Evolutionary conservation across 176 grass and related monocot species (phyloP), one percentile per base, ranked within the genome.

Genomic region (Oryza glumipatula): DNA sequence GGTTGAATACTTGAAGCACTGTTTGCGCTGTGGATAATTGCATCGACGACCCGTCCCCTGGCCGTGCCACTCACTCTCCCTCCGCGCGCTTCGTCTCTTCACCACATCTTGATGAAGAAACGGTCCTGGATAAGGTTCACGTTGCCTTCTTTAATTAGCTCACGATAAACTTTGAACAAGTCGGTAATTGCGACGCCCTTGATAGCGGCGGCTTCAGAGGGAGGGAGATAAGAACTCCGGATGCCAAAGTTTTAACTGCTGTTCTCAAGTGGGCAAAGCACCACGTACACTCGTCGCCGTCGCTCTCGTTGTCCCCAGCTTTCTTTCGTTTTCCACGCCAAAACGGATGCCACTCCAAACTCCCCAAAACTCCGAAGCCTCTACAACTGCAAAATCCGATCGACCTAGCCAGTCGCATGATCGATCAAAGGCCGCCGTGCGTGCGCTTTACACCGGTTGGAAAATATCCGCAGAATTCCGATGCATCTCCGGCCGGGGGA

Each of bases 61-160:
- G 54, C 58, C 7, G 58, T 63, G 58, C 23, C 58, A 23, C 58
- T n/a, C 19, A 9, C 56, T 60, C 6, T 60, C 56, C 9, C 16
- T 82, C 52, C 64, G 21, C 26, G 26, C 26, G 26, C 71, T 52
- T 49, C 71, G 28, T 65, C 22, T 6, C 24, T 23, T 13, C 36
- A 19, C 32, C 49, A 30, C 35, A 39, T 23, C 60, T 38, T 38
- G 36, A 38, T 6, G 84, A 80, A 61, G 58, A 63, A 70, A 70
- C 32, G 64, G 69, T 71, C 84, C 69, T 54, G 67, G 84, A 83
- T 87, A 70, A 68, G 74, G 32, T 21, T 79, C 75, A 30, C 15
- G 68, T 90, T 83, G 74, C 75, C 80, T 67, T 83, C 74, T 86
- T 86, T 66, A 52, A 70, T 32, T 80, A 65, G 36, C 65, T 56